A percentile compares a stretch with the other conserved stretches of the same genome.
phyloP scores from a whole-genome alignment of 108 stramenopile genomes.

The Stephanodiscus minutulus region DNA sequence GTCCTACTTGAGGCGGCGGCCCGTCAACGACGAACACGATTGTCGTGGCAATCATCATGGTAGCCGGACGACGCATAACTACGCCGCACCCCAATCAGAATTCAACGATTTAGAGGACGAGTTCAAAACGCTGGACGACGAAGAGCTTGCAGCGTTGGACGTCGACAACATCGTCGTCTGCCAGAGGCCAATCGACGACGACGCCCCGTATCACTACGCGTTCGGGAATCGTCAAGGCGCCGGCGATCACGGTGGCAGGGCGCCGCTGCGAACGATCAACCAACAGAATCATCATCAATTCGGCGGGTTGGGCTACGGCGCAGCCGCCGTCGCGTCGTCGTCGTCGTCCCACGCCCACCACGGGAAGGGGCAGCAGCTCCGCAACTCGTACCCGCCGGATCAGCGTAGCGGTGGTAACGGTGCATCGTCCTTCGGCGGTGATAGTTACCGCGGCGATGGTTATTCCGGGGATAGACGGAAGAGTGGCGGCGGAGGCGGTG shows the following conservation, averaged over 20 bases:
- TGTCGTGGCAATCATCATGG: background rate
- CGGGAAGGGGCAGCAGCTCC: background rate
- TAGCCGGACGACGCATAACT: no score
- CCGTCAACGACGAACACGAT: background rate
- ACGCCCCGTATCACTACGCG: no score
- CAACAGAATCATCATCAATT: background rate
- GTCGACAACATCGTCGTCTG: slow-evolving; percentile 39
- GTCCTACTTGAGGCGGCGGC: no score
- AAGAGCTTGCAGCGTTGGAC: slow-evolving; percentile 44
- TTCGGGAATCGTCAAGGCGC: no score
- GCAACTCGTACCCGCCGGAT: slow-evolving; percentile 14
- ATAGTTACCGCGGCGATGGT: slow-evolving; percentile 2
- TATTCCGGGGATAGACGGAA: background rate
- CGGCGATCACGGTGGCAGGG: slow-evolving; percentile 4
- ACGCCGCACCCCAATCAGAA: no score
- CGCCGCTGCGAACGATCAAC: slow-evolving; percentile 9
- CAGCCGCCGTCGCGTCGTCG: no score
- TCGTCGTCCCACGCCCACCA: no score
- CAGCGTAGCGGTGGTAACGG: background rate
- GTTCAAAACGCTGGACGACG: slow-evolving; percentile 25
- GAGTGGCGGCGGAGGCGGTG: background rate
- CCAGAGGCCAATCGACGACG: background rate
- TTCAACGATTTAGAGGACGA: no score
- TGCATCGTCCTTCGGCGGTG: background rate
- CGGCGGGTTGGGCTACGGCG: background rate